Evolutionary conservation across 495 filamentous ascomycete genomes (phyloP).

Genomic region (Chaetomium tenue): DNA sequence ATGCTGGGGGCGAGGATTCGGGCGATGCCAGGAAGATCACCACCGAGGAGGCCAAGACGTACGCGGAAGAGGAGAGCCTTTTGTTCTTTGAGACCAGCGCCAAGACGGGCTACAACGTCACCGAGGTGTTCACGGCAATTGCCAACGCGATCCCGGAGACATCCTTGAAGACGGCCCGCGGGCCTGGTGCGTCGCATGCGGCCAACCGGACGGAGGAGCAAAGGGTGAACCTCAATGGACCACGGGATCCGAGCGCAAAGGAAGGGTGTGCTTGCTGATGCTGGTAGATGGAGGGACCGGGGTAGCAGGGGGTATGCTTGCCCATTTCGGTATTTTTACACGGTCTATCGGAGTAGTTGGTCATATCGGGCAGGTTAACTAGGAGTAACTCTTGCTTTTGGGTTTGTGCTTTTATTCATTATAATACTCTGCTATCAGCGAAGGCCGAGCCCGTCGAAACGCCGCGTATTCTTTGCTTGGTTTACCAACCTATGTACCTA

Average conservation of each 20-base stretch:
- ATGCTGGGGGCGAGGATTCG: slow-evolving; percentile 57
- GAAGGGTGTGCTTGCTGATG: slow-evolving; percentile 86
- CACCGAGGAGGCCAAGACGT: slow-evolving; percentile 82
- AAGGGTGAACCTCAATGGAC: slow-evolving; percentile 67
- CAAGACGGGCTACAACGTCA: slow-evolving; percentile 90
- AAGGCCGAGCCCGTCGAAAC: neutral
- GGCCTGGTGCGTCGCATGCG: slow-evolving; percentile 59
- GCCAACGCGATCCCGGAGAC: slow-evolving; percentile 96
- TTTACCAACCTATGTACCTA: too few species aligned
- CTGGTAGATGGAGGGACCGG: neutral
- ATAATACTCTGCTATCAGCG: neutral
- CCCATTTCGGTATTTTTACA: slow-evolving; percentile 22
- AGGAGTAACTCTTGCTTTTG: slow-evolving; percentile 23
- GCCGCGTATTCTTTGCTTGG: too few species aligned
- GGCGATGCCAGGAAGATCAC: slow-evolving; percentile 82
- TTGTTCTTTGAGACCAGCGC: slow-evolving; percentile 98
- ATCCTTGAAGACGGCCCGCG: slow-evolving; percentile 82
- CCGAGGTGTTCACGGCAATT: slow-evolving; percentile 97
- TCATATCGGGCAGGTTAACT: slow-evolving; percentile 22
- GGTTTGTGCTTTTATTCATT: slow-evolving; percentile 14
- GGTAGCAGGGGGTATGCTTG: neutral
- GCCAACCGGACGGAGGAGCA: slow-evolving; percentile 57
- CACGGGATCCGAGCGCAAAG: slow-evolving; percentile 65
- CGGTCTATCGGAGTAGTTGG: slow-evolving; percentile 26
- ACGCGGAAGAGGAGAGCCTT: slow-evolving; percentile 90